phyloP scores from a whole-genome alignment of 2,329 filamentous ascomycete species.

The Aspergillus clavatus region DNA sequence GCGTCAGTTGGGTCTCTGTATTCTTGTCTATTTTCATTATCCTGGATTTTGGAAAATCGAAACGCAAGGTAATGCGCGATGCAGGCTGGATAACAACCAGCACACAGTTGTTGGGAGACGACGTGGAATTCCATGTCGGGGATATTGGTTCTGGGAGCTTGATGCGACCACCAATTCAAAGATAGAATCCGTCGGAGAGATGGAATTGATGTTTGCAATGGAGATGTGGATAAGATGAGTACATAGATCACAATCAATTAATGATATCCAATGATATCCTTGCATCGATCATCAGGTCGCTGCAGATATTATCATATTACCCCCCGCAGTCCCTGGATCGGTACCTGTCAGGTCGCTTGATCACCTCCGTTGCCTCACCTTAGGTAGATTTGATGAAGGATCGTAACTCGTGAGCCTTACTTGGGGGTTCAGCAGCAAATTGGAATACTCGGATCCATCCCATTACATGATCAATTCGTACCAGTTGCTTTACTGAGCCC shows the following conservation, averaged over 20 bases:
- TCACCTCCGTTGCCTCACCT: no score
- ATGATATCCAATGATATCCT: background rate
- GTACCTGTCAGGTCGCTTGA: background rate
- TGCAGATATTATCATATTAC: no score
- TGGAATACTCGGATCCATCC: no score
- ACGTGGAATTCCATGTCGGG: background rate
- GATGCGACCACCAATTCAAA: background rate
- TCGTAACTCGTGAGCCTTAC: no score
- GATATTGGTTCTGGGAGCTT: background rate
- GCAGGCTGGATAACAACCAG: conserved; percentile 14
- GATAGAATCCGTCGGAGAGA: background rate
- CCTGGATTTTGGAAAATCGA: conserved; percentile 7
- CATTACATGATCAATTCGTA: no score
- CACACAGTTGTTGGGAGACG: conserved; percentile 12
- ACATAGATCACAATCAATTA: background rate
- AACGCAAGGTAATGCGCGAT: conserved; percentile 8
- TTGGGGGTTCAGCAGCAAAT: no score
- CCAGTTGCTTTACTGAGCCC: no score
- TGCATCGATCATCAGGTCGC: background rate
- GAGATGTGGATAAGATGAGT: background rate
- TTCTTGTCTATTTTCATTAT: conserved; percentile 12
- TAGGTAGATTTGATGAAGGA: no score
- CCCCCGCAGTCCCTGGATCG: background rate
- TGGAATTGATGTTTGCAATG: background rate
- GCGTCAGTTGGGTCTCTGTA: conserved; percentile 12